Evolutionary conservation across 2,329 filamentous ascomycete species (phyloP).

Genomic region (Monilinia vaccinii-corymbosi): DNA sequence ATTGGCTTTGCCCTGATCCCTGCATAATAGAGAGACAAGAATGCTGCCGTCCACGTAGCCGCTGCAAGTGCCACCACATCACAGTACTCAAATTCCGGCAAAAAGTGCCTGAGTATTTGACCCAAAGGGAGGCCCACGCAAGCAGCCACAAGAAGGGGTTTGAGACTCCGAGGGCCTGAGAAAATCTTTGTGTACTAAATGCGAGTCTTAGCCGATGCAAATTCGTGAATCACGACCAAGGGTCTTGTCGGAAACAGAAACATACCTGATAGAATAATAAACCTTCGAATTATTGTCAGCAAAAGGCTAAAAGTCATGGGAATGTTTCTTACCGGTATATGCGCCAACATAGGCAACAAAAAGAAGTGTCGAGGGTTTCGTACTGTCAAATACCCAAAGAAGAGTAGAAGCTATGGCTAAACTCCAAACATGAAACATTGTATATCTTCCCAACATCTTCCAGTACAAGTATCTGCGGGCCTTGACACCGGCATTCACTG

Average conservation of each 20-base stretch:
- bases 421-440: slow-evolving; percentile 35
- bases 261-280: slow-evolving; percentile 8
- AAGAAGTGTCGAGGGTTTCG: slow-evolving; percentile 36
- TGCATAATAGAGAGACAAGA: slow-evolving; percentile 22
- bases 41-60: slow-evolving; percentile 42
- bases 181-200: slow-evolving; percentile 43
- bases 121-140: slow-evolving; percentile 39
- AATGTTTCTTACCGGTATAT: slow-evolving; percentile 29
- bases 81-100: slow-evolving; percentile 35
- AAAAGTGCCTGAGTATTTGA: slow-evolving; percentile 33
- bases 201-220: neutral
- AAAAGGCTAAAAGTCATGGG: neutral
- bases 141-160: slow-evolving; percentile 38
- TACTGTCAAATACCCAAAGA: slow-evolving; percentile 42
- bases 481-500: slow-evolving; percentile 10
- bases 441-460: slow-evolving; percentile 34
- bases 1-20: slow-evolving; percentile 1
- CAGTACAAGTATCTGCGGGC: slow-evolving; percentile 32
- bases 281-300: neutral
- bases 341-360: slow-evolving; percentile 33
- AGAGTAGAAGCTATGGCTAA: slow-evolving; percentile 33
- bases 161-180: slow-evolving; percentile 39
- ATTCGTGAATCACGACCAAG: neutral
- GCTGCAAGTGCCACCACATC: slow-evolving; percentile 39
- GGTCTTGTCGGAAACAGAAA: neutral